These are phyloP conservation scores for Begonia masoniana DNA, from an alignment of 306 rosid species.

Conservation along the genomic window DNA sequence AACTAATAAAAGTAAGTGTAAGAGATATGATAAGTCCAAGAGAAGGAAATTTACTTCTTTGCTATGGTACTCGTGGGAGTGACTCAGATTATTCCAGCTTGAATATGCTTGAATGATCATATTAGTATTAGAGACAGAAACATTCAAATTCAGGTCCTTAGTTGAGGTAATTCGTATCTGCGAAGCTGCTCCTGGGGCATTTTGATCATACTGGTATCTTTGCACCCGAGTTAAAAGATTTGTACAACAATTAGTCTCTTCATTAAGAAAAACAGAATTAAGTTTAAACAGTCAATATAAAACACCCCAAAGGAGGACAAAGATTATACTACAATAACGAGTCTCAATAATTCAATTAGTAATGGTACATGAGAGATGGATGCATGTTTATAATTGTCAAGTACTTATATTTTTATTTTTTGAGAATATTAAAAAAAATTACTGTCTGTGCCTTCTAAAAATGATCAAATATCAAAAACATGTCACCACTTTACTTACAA, in stretches of 20 bases:
- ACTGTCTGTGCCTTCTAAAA: too few species aligned
- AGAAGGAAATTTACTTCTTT: slow-evolving; percentile 32
- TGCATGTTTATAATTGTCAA: too few species aligned
- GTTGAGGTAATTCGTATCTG: slow-evolving; percentile 81
- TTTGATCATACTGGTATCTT: slow-evolving; percentile 77
- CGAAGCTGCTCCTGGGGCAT: slow-evolving; percentile 77
- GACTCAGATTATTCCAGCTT: slow-evolving; percentile 82
- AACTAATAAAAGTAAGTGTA: neutral
- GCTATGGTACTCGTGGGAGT: slow-evolving; percentile 35
- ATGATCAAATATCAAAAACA: too few species aligned
- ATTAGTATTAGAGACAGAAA: slow-evolving; percentile 84
- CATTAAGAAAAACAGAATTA: neutral
- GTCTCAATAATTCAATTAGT: too few species aligned
- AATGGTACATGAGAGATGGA: too few species aligned
- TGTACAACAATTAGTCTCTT: neutral
- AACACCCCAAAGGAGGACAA: neutral
- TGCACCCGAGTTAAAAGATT: neutral
- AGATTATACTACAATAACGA: too few species aligned
- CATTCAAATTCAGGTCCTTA: slow-evolving; percentile 78
- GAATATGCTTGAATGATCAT: slow-evolving; percentile 98
- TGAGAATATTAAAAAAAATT: too few species aligned
- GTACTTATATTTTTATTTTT: too few species aligned
- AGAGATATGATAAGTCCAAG: slow-evolving; percentile 5
- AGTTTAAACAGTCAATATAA: neutral
- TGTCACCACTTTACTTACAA: too few species aligned